Percentiles rank a stretch among this genome's conserved stretches.
These are phyloP conservation scores for Metschnikowia hibisci DNA, from an alignment of 805 yeast species.

Conservation along the genomic window DNA sequence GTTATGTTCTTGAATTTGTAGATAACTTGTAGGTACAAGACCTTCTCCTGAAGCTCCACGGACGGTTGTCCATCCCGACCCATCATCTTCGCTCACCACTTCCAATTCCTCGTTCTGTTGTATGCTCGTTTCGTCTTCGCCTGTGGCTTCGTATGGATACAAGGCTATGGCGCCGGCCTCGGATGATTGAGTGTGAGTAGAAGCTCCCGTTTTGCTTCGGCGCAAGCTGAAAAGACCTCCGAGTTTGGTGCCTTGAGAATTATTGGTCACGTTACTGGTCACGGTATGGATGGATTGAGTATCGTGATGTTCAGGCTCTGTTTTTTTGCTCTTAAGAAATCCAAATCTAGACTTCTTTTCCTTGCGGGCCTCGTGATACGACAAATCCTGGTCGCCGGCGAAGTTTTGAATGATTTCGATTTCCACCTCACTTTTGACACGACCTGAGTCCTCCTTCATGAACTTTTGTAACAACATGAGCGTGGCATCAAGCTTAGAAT, in stretches of 20 bases:
- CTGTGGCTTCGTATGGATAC: constrained; percentile 63
- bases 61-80: constrained; percentile 88
- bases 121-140: constrained; percentile 70
- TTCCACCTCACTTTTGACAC: constrained; percentile 79
- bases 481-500: constrained; percentile 50
- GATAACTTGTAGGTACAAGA: constrained; percentile 79
- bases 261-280: constrained; percentile 27
- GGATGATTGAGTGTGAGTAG: constrained; percentile 13
- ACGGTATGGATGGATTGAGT: constrained; percentile 34
- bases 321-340: constrained; percentile 39
- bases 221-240: constrained; percentile 37
- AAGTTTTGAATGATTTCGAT: constrained; percentile 86
- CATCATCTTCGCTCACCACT: constrained; percentile 70
- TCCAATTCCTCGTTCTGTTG: constrained; percentile 56
- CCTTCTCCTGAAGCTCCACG: constrained; percentile 50
- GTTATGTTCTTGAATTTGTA: constrained; percentile 34
- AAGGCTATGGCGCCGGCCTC: constrained; percentile 46
- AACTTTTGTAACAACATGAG: constrained; percentile 55
- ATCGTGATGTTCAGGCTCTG: constrained; percentile 17
- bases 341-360: constrained; percentile 58
- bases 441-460: constrained; percentile 65
- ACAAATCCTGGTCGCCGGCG: constrained; percentile 70
- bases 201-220: constrained; percentile 26
- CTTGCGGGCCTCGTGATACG: constrained; percentile 49
- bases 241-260: constrained; percentile 19